Percentiles rank a stretch among this genome's conserved stretches.
These are phyloP conservation scores for Elsinoe arachidis DNA, from an alignment of 2,329 filamentous ascomycete genomes.

Conservation along the genomic window DNA sequence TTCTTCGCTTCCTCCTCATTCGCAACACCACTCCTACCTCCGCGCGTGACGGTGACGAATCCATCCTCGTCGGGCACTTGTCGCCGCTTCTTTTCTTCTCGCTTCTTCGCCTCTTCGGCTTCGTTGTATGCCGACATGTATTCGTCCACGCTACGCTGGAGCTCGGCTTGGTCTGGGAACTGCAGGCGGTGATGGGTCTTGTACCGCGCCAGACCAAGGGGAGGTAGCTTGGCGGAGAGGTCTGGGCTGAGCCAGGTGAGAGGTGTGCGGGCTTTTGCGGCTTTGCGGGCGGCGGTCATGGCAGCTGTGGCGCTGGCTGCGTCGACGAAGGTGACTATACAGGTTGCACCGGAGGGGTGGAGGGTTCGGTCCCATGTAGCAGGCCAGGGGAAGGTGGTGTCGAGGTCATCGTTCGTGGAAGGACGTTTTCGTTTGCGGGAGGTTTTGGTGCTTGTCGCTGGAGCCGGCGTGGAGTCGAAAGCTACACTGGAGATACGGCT, in stretches of 20 bases:
- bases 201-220: slow-evolving; percentile 49
- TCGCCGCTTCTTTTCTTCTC: slow-evolving; percentile 54
- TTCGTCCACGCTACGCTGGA: slow-evolving; percentile 70
- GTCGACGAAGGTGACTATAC: slow-evolving; percentile 77
- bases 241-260: slow-evolving; percentile 60
- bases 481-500: slow-evolving; percentile 60
- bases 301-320: slow-evolving; percentile 66
- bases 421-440: slow-evolving; percentile 50
- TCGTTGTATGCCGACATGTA: slow-evolving; percentile 74
- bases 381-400: slow-evolving; percentile 50
- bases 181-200: slow-evolving; percentile 58
- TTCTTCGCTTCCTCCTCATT: slow-evolving; percentile 60
- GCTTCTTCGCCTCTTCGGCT: slow-evolving; percentile 57
- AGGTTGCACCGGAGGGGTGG: slow-evolving; percentile 65
- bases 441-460: slow-evolving; percentile 26
- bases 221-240: slow-evolving; percentile 47
- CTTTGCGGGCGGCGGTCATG: slow-evolving; percentile 63
- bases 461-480: slow-evolving; percentile 25
- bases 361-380: slow-evolving; percentile 64
- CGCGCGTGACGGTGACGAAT: slow-evolving; percentile 83
- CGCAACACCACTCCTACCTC: slow-evolving; percentile 64
- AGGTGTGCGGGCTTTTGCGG: slow-evolving; percentile 47
- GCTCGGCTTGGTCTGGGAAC: slow-evolving; percentile 57
- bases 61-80: slow-evolving; percentile 88
- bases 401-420: slow-evolving; percentile 30